Conservation (phyloP, 345 rosid genomes). For the Turnera subulata region DNA sequence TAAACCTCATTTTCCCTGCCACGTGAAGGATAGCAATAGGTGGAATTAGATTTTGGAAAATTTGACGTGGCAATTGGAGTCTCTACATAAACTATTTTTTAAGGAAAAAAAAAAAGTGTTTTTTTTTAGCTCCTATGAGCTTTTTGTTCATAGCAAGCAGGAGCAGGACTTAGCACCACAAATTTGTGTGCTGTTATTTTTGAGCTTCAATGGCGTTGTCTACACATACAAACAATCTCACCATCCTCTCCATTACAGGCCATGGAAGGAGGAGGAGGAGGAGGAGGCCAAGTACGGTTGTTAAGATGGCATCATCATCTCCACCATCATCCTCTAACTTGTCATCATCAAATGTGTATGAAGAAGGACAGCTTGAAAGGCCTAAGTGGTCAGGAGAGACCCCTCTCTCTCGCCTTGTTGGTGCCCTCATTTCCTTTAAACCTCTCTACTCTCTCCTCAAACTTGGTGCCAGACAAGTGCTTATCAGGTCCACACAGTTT, state of each 20-base stretch:
- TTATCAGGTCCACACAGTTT: slow-evolving; percentile 38
- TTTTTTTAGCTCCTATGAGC: no score
- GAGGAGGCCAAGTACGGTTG: neutral
- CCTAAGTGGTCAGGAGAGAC: slow-evolving; percentile 70
- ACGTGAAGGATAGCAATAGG: neutral
- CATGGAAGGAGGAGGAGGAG: slow-evolving; percentile 12
- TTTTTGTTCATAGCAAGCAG: no score
- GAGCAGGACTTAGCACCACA: no score
- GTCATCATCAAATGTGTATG: slow-evolving; percentile 15
- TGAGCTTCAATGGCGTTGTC: slow-evolving; percentile 32
- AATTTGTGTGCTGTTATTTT: neutral
- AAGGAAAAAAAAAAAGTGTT: no score
- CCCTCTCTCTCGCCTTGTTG: slow-evolving; percentile 51
- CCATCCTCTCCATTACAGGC: slow-evolving; percentile 9
- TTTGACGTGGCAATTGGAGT: neutral
- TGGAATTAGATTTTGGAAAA: neutral
- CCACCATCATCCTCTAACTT: no score
- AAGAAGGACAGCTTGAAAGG: slow-evolving; percentile 49
- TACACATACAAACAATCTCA: slow-evolving; percentile 24
- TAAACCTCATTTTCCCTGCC: neutral
- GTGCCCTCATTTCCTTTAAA: slow-evolving; percentile 52
- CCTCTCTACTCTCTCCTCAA: slow-evolving; percentile 54
- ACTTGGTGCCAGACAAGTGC: slow-evolving; percentile 62
- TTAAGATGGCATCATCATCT: slow-evolving; percentile 23
- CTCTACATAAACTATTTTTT: no score